These are phyloP conservation scores for Coemansia sp. DNA, from an alignment of 192 early-diverging fungal species.

Conservation along the genomic window DNA sequence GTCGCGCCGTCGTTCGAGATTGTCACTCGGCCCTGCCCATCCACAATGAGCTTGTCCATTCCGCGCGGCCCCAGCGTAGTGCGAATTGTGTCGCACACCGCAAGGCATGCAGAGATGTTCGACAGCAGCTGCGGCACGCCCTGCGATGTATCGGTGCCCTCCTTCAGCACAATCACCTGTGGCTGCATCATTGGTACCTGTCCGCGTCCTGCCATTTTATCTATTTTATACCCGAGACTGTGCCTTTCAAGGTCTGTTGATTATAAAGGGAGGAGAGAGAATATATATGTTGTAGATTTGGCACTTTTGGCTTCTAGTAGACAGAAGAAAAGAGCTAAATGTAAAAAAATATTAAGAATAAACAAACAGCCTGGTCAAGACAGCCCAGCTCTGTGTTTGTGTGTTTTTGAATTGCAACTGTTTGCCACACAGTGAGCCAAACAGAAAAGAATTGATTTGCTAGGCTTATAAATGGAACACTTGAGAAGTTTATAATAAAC, in stretches of 20 bases:
- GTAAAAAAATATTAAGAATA: too few species aligned
- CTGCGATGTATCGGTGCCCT: constrained; percentile 98
- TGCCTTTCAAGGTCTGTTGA: too few species aligned
- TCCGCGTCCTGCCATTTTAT: constrained; percentile 46
- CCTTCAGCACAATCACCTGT: constrained; percentile 98
- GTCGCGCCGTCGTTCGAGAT: constrained; percentile 99
- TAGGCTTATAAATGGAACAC: background rate
- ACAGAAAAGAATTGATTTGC: background rate
- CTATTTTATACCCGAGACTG: background rate
- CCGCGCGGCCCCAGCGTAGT: constrained; percentile 97
- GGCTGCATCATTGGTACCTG: constrained; percentile 75
- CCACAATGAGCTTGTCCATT: constrained; percentile 99
- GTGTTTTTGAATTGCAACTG: too few species aligned
- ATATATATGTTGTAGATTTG: background rate
- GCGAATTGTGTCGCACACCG: constrained; percentile 92
- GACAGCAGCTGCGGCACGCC: constrained; percentile 96
- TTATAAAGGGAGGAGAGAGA: background rate
- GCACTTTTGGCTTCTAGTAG: too few species aligned
- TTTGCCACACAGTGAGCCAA: too few species aligned
- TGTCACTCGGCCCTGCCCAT: constrained; percentile 86
- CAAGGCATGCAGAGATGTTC: constrained; percentile 95
- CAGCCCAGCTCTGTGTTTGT: too few species aligned
- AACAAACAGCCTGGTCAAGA: too few species aligned
- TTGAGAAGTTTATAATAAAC: background rate
- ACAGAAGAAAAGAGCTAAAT: too few species aligned